Conservation (phyloP, 2,329 filamentous ascomycete genomes). For the Fusarium abutilonis region DNA sequence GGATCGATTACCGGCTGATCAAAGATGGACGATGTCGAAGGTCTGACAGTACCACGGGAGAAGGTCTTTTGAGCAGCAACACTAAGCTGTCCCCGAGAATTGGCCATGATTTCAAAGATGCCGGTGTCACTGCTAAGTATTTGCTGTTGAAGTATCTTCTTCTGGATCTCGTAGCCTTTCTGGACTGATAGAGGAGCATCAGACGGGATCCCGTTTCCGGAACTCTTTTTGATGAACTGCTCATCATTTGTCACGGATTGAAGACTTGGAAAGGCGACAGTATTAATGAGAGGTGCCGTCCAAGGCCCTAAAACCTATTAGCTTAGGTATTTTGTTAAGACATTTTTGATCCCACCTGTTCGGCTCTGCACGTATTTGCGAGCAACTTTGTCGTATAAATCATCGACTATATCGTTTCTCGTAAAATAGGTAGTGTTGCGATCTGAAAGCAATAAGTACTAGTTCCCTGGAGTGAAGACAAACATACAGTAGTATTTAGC, state of each 20-base stretch:
- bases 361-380: slow-evolving; percentile 11
- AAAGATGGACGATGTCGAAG: slow-evolving; percentile 8
- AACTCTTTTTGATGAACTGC: slow-evolving; percentile 13
- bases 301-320: slow-evolving; percentile 15
- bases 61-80: slow-evolving; percentile 30
- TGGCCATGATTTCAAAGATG: slow-evolving; percentile 24
- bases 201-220: not conserved
- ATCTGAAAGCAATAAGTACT: slow-evolving; percentile 1
- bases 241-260: slow-evolving; percentile 3
- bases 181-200: slow-evolving; percentile 7
- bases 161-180: slow-evolving; percentile 18
- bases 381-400: slow-evolving; percentile 15
- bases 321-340: not conserved
- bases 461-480: rapidly evolving
- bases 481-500: slow-evolving; percentile 18
- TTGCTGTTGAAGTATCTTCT: slow-evolving; percentile 7
- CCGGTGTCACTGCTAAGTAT: slow-evolving; percentile 14
- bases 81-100: slow-evolving; percentile 18
- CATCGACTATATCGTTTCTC: slow-evolving; percentile 11
- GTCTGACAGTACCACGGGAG: slow-evolving; percentile 12
- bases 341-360: slow-evolving; percentile 3
- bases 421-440: slow-evolving; percentile 18
- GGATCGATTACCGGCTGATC: slow-evolving; percentile 13
- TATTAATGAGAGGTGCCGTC: slow-evolving; percentile 29
- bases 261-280: slow-evolving; percentile 15